Percentiles rank a stretch among this genome's conserved stretches.
Evolutionary conservation across 1,284 basidiomycete species (phyloP).

Genomic region (Ceratobasidium sp.): DNA sequence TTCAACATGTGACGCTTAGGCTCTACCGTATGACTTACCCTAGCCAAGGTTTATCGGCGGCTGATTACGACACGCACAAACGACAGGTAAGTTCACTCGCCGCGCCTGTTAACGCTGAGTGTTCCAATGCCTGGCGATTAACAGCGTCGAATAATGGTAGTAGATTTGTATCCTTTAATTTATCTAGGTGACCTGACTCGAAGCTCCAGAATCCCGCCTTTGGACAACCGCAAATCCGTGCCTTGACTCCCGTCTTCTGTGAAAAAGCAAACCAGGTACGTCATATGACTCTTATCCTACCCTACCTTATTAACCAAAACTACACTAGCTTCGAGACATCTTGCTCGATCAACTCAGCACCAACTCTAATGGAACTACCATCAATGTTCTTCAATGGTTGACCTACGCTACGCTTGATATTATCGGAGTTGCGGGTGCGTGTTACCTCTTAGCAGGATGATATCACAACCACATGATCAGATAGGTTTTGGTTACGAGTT

Average conservation of each 20-base stretch:
- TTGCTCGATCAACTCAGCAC: slow-evolving; percentile 35
- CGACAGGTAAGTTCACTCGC: slow-evolving; percentile 12
- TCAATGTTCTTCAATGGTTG: slow-evolving; percentile 58
- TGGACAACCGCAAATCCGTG: too few relatives aligned
- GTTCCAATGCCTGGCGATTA: too few relatives aligned
- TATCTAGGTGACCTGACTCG: too few relatives aligned
- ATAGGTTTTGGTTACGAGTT: slow-evolving; percentile 60
- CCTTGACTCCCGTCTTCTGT: too few relatives aligned
- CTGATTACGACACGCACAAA: slow-evolving; percentile 22
- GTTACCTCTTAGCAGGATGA: slow-evolving; percentile 53
- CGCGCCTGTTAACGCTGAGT: too few relatives aligned
- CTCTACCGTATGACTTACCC: not conserved
- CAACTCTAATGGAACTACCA: slow-evolving; percentile 38
- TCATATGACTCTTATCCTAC: not conserved
- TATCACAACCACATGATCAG: slow-evolving; percentile 36
- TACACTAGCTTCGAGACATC: slow-evolving; percentile 46
- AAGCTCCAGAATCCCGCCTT: too few relatives aligned
- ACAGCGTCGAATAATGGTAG: slow-evolving; percentile 47
- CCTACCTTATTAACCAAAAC: not conserved
- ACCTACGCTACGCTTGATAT: slow-evolving; percentile 60
- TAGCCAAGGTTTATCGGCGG: slow-evolving; percentile 9
- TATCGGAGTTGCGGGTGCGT: slow-evolving; percentile 59
- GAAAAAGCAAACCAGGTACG: slow-evolving; percentile 47
- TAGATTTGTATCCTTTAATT: too few relatives aligned
- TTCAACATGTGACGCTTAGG: too few relatives aligned